Percentiles rank a stretch among this genome's conserved stretches.
Conservation (phyloP, 805 yeast species). For the Teunomyces pallodes region DNA sequence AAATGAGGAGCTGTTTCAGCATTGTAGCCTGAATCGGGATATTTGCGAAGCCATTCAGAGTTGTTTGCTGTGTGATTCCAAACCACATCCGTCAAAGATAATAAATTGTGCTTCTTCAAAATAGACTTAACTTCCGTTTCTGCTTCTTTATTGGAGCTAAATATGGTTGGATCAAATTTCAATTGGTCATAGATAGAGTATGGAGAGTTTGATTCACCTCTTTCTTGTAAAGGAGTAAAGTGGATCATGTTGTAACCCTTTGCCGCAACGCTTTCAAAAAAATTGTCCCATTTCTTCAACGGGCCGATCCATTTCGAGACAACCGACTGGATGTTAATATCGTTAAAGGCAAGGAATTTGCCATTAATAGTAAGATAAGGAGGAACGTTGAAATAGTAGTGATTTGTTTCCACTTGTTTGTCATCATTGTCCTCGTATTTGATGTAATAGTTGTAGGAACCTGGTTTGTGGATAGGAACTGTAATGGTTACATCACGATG, state of each 20-base stretch:
- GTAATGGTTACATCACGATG: constrained; percentile 60
- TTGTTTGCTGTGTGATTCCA: constrained; percentile 94
- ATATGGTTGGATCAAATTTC: constrained; percentile 64
- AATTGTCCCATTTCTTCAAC: constrained; percentile 58
- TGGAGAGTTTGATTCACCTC: constrained; percentile 92
- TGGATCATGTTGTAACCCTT: constrained; percentile 96
- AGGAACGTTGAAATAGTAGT: constrained; percentile 74
- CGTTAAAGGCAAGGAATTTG: constrained; percentile 64
- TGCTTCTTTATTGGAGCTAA: constrained; percentile 56
- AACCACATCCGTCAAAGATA: constrained; percentile 88
- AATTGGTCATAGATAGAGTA: constrained; percentile 89
- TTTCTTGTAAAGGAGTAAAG: constrained; percentile 86
- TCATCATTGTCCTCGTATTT: constrained; percentile 44
- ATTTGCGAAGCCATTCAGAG: constrained; percentile 78
- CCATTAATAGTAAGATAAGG: constrained; percentile 64
- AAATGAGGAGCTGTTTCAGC: constrained; percentile 87
- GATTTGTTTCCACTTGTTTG: constrained; percentile 45
- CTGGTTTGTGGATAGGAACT: constrained; percentile 66
- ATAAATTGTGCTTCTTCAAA: constrained; percentile 55
- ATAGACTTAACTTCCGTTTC: constrained; percentile 45
- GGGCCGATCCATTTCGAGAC: constrained; percentile 92
- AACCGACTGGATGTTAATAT: constrained; percentile 78
- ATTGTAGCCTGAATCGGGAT: constrained; percentile 91
- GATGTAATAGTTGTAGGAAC: constrained; percentile 74
- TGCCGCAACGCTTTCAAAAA: constrained; percentile 56